Evolutionary conservation across 192 early-diverging fungal species (phyloP), one percentile per base, ranked within the genome.

Genomic region (Umbelopsis isabellina): DNA sequence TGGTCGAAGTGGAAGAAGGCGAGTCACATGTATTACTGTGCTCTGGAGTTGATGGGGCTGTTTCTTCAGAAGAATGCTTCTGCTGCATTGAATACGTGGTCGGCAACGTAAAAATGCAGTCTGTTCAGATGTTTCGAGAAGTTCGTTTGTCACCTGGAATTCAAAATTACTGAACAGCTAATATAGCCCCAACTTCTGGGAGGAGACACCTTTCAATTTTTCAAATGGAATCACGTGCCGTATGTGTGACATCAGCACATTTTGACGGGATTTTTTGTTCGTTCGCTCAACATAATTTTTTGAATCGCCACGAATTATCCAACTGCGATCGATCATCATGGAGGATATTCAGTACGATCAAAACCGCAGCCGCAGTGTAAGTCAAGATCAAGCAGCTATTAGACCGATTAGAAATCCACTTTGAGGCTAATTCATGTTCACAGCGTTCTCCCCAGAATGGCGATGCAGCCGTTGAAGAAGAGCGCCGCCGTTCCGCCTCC

Each of bases 1-100:
- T 68, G 20, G 72, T 74, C 15, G 72, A 74, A 69, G 72, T 69
- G 16, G 67, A 58, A 5, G 72, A 74, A 53, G 67, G 72, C 15
- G 72, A 74, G 49, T 74, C 72, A 49, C 72, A 74, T 20, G 72
- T 49, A 48, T 65, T 69, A 35, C 55, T 61, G 55, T 61, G 55
- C 55, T 61, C 55, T 61, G 55, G 55, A 16, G 55, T 61, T 35
- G 55, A 61, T 61, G 55, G 55, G 27, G 55, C 55, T 30, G 55
- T 61, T 61, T 61, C 55, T 61, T 61, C 55, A 61, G 55, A 61
- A 61, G 55, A 61, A 25, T 61, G 30, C 55, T 61, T 61, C 55
- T 61, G 55, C 55, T 61, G 55, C 55, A 61, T 61, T 35, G 55
- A 61, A 61, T 15, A 61, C 11, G 25, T 15, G 21, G 25, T 61